Evolutionary conservation across 2,329 filamentous ascomycete species (phyloP), one percentile per base, ranked within the genome.

Genomic region (Monosporascus sp.): DNA sequence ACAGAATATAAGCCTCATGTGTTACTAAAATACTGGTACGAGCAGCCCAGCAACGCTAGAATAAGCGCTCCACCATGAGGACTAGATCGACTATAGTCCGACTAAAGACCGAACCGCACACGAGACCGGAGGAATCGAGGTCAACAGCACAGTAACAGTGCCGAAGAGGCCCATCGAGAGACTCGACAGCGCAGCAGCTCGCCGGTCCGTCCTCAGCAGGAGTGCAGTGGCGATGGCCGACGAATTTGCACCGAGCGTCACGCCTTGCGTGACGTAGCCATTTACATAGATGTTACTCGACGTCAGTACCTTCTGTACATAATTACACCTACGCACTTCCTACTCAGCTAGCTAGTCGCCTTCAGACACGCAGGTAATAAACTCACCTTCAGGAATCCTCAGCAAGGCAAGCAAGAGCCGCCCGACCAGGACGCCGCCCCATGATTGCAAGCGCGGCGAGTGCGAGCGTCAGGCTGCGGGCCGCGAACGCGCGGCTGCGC

Each of bases 211-310:
- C 2, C 74, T 71, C 2, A 85, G 65, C 2, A 85, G 67, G 36
- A 83, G 62, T 0, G 82, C 81, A 3, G 82, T 85, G 1, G 75
- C 81, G 39, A 85, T 80, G 6, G 81, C 82, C 4, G 77, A 80
- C 0, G 80, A 82, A 62, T 84, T 85, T 2, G 78, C 78, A 4
- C 82, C 81, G n/a, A 85, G 65, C 1, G 80, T 80, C 4, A 86
- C 79, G 9, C 82, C 82, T n/a, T 80, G 70, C 1, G 81, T 84
- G 36, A 85, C 80, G 55, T 85, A 86, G 65, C 85, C 82, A 59
- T 85, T 25, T 27, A 27, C 25, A 81, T 77, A 48, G 15, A 59
- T 31, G 41, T 24, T 37, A 24, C n/a, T 20, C 7, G 20, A 20
- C 11, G 43, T 48, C 5, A 44, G 38, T 17, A 27, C 11, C 27